Percentiles rank a stretch among this genome's conserved stretches.
These are phyloP conservation scores for Tolypocladium album DNA, from an alignment of 2,329 filamentous ascomycete species.

Conservation along the genomic window DNA sequence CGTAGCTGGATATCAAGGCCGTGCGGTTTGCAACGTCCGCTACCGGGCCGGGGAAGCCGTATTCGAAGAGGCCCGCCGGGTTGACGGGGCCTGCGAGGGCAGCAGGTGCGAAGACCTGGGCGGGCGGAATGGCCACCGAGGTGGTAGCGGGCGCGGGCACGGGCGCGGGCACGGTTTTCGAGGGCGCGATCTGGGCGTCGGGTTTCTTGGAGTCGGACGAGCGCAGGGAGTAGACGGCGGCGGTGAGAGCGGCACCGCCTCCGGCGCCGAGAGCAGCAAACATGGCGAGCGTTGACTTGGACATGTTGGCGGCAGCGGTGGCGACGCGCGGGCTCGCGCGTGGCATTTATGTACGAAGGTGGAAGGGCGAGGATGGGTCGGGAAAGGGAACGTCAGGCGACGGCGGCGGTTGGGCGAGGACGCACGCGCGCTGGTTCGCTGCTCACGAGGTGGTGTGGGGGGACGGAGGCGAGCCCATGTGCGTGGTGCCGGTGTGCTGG, in stretches of 20 bases:
- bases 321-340: conserved; percentile 3
- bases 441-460: conserved; percentile 1
- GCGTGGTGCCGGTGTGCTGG: not conserved
- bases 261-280: conserved; percentile 68
- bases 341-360: conserved; percentile 7
- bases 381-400: not conserved
- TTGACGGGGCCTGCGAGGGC: conserved; percentile 44
- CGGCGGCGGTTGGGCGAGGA: not conserved
- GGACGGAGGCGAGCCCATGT: not conserved
- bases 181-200: conserved; percentile 8
- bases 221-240: conserved; percentile 53
- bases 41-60: conserved; percentile 86
- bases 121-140: conserved; percentile 39
- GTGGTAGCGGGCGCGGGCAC: conserved; percentile 16
- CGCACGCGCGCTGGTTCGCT: not conserved
- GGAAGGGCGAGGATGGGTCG: not conserved
- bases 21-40: conserved; percentile 68
- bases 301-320: conserved; percentile 44
- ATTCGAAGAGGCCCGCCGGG: conserved; percentile 68
- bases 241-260: conserved; percentile 64
- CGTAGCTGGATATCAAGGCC: conserved; percentile 77
- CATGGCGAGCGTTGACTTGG: conserved; percentile 64
- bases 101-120: conserved; percentile 37
- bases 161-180: conserved; percentile 16
- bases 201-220: conserved; percentile 14